Evolutionary conservation across 1,284 basidiomycete genomes (phyloP).

Genomic region (Farysia itapuensis): DNA sequence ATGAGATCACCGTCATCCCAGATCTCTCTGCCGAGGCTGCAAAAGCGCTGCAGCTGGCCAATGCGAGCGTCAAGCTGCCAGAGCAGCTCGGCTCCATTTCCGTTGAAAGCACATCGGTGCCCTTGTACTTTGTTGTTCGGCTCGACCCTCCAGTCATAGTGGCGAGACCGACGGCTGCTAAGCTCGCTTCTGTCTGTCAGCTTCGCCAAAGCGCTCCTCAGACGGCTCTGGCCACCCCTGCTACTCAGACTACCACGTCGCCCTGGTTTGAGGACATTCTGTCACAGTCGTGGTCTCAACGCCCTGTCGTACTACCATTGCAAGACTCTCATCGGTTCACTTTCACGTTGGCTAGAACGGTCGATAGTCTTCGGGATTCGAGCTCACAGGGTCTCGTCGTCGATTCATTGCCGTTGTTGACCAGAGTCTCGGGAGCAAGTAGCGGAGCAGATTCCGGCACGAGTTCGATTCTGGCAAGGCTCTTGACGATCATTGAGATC

Average conservation of each 20-base stretch:
- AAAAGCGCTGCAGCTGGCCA: conserved; percentile 1
- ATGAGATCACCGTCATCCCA: no score
- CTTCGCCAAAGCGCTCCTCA: conserved; percentile 5
- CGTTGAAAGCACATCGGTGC: conserved; percentile 5
- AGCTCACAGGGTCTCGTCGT: conserved; percentile 28
- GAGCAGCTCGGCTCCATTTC: conserved; percentile 9
- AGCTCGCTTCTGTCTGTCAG: conserved; percentile 28
- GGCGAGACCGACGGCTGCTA: conserved; percentile 26
- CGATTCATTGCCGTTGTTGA: conserved; percentile 23
- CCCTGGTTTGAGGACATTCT: conserved; percentile 36
- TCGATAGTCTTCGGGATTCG: conserved; percentile 27
- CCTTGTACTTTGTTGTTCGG: conserved; percentile 20
- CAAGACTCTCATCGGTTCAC: conserved; percentile 6
- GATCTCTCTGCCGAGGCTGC: conserved; percentile 7
- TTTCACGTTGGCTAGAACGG: conserved; percentile 20
- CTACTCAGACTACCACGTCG: conserved; percentile 1
- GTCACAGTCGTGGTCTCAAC: conserved; percentile 16
- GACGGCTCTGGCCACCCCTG: not conserved
- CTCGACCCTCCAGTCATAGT: conserved; percentile 30
- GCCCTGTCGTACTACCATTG: conserved; percentile 1
- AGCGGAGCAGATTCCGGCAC: no score
- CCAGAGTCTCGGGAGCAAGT: no score
- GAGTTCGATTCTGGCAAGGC: conserved; percentile 11
- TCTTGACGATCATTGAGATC: conserved; percentile 31
- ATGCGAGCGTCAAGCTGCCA: not conserved